A percentile compares a stretch with the other conserved stretches of the same genome.
phyloP scores from a whole-genome alignment of 352 stramenopile genomes.

The Globisporangium nodosum region DNA sequence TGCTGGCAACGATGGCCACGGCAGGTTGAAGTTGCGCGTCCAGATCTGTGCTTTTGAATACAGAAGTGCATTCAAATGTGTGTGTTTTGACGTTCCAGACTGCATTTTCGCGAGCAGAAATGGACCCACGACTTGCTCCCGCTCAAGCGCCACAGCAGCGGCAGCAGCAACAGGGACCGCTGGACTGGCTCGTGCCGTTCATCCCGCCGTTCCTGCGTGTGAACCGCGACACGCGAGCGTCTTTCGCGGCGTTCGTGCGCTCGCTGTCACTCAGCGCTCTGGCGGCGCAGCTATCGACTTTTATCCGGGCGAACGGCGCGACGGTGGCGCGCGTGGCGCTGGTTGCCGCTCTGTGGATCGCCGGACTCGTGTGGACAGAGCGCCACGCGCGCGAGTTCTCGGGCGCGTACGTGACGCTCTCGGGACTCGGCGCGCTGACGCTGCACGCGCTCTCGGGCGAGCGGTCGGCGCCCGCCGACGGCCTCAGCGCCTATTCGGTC shows the following conservation, averaged over 20 bases:
- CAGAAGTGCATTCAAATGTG: too few relatives aligned
- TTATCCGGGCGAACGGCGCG: conserved; percentile 18
- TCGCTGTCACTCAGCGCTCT: conserved; percentile 12
- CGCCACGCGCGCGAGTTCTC: conserved; percentile 46
- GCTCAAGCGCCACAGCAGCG: neutral
- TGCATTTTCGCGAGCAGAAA: conserved; percentile 2
- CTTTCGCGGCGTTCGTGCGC: conserved; percentile 34
- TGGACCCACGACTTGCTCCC: conserved; percentile 4
- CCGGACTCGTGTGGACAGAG: conserved; percentile 42
- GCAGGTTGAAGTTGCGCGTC: conserved; percentile 5
- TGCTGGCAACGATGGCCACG: conserved; percentile 28
- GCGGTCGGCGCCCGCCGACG: conserved; percentile 7
- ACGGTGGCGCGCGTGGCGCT: conserved; percentile 15
- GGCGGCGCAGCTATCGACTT: conserved; percentile 13
- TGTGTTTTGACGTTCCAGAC: neutral
- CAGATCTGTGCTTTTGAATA: neutral
- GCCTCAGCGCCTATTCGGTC: conserved; percentile 76
- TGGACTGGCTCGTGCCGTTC: conserved; percentile 80
- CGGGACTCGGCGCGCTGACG: conserved; percentile 33
- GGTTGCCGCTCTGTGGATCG: conserved; percentile 28
- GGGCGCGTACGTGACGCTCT: conserved; percentile 56
- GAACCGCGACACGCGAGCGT: conserved; percentile 63
- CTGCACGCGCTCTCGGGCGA: conserved; percentile 32
- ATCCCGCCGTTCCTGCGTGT: conserved; percentile 75
- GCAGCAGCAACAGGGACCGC: conserved; percentile 21